Conservation (phyloP, 805 yeast species). For the Candida yuanshanica region DNA sequence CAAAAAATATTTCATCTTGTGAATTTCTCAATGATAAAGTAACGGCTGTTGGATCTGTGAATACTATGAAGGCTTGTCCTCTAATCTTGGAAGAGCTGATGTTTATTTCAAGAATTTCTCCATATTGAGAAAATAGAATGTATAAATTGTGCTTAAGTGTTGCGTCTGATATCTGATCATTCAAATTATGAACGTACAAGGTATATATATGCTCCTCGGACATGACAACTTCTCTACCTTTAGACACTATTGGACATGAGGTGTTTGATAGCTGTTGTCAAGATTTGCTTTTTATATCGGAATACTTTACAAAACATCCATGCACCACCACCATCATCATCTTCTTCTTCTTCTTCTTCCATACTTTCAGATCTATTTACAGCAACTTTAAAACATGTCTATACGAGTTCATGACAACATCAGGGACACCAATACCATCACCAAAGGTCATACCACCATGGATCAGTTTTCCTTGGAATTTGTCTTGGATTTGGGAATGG, state of each 20-base stretch:
- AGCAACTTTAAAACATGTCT: slow-evolving; percentile 38
- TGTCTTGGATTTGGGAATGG: slow-evolving; percentile 26
- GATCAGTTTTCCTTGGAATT: slow-evolving; percentile 38
- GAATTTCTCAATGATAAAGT: slow-evolving; percentile 42
- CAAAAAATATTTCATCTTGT: slow-evolving; percentile 46
- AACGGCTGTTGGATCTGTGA: slow-evolving; percentile 45
- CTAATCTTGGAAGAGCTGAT: slow-evolving; percentile 40
- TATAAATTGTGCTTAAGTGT: slow-evolving; percentile 49
- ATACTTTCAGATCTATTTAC: slow-evolving; percentile 3
- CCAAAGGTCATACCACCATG: slow-evolving; percentile 80
- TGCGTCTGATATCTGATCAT: slow-evolving; percentile 44
- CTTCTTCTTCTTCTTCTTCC: neutral
- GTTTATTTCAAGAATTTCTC: slow-evolving; percentile 54
- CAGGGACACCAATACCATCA: slow-evolving; percentile 85
- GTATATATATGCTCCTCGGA: slow-evolving; percentile 30
- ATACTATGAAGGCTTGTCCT: slow-evolving; percentile 64
- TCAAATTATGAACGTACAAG: slow-evolving; percentile 52
- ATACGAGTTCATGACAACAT: slow-evolving; percentile 64
- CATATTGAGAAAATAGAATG: slow-evolving; percentile 54
- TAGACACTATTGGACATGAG: too few species aligned
- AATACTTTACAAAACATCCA: neutral
- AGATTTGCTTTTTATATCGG: too few species aligned
- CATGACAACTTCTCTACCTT: neutral
- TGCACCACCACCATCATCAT: neutral
- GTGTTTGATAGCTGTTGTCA: too few species aligned